phyloP scores from a whole-genome alignment of 1,284 basidiomycete genomes.

The Gomphus bonarii region DNA sequence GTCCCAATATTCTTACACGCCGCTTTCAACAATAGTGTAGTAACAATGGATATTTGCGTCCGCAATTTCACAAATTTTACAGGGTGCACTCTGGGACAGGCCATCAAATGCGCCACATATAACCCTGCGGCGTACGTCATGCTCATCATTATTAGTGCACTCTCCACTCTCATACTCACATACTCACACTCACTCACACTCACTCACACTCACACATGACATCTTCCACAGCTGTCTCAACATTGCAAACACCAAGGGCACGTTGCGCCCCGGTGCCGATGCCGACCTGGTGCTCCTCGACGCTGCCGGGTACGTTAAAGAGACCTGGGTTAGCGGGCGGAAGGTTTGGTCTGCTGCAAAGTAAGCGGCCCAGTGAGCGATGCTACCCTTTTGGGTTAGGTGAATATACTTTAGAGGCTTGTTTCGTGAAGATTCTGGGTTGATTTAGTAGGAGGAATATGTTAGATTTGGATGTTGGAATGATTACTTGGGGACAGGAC shows the following conservation, averaged over 20 bases:
- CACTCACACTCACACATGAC: neutral
- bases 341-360: conserved; percentile 44
- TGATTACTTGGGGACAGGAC: no score
- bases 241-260: conserved; percentile 72
- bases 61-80: conserved; percentile 79
- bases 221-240: conserved; percentile 49
- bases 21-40: conserved; percentile 36
- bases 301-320: conserved; percentile 51
- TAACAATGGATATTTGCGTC: conserved; percentile 75
- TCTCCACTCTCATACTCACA: neutral
- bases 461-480: no score
- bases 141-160: neutral
- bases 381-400: no score
- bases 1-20: neutral
- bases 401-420: neutral
- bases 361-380: neutral
- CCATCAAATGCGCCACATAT: conserved; percentile 75
- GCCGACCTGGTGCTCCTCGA: conserved; percentile 76
- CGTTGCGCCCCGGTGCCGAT: conserved; percentile 67
- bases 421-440: no score
- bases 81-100: conserved; percentile 70
- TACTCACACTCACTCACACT: no score
- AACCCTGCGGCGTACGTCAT: conserved; percentile 62
- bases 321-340: conserved; percentile 75
- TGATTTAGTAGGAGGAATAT: no score